Conservation (phyloP, 768 basidiomycete species). For the Rhodotorula babjevae region DNA sequence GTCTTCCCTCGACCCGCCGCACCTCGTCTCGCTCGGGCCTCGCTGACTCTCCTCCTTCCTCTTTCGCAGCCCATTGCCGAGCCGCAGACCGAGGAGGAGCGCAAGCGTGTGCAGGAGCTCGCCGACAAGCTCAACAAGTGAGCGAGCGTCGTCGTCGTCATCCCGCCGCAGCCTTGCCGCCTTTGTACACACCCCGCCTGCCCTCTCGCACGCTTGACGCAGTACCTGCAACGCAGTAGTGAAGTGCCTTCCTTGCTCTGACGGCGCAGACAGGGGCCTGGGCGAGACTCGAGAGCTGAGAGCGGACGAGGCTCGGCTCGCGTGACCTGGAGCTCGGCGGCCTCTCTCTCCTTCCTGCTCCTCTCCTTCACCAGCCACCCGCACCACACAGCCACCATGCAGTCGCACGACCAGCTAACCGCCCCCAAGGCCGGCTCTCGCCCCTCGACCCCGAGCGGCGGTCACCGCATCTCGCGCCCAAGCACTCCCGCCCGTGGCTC, state of each 20-base stretch:
- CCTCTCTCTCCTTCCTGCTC: neutral
- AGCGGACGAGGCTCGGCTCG: neutral
- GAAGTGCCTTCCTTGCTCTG: neutral
- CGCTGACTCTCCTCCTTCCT: no score
- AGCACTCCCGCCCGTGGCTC: neutral
- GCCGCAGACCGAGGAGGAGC: constrained; percentile 9
- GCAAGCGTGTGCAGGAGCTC: constrained; percentile 1
- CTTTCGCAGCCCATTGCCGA: constrained; percentile 1
- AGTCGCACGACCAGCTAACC: neutral
- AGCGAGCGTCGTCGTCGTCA: neutral
- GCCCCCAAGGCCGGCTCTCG: neutral
- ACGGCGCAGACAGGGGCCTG: neutral
- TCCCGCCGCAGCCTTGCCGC: no score
- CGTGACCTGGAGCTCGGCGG: neutral
- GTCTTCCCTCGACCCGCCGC: neutral
- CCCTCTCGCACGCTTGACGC: neutral
- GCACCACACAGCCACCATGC: neutral
- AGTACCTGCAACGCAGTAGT: neutral
- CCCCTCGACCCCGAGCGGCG: neutral
- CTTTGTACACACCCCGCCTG: no score
- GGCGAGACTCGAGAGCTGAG: neutral
- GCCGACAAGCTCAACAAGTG: constrained; percentile 10
- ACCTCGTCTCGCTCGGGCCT: no score
- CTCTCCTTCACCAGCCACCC: no score
- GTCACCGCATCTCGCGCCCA: neutral